These are phyloP conservation scores for Arthrobotrys entomopaga DNA, from an alignment of 2,329 filamentous ascomycete species.

Conservation along the genomic window DNA sequence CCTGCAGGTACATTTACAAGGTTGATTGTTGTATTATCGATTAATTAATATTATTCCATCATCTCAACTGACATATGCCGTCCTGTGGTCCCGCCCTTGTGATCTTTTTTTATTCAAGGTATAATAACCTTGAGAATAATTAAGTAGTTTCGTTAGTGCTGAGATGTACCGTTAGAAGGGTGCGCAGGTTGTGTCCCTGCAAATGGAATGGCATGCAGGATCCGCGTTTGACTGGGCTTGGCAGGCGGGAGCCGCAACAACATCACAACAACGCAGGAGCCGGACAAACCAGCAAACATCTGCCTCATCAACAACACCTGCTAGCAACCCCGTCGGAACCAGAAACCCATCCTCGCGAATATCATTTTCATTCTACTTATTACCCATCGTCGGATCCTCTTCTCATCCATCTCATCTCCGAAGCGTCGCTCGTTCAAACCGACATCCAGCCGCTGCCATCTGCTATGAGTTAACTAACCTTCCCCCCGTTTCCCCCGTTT, in stretches of 20 bases:
- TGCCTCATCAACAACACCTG: conserved; percentile 51
- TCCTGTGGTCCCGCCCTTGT: conserved; percentile 33
- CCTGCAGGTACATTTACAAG: conserved; percentile 4
- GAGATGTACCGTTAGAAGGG: conserved; percentile 9
- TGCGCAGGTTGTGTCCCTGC: conserved; percentile 33
- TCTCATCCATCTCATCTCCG: conserved; percentile 13
- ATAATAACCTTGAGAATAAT: too few relatives aligned
- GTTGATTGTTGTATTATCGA: not conserved
- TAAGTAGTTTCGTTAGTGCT: too few relatives aligned
- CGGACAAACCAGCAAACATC: conserved; percentile 51
- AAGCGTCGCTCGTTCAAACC: conserved; percentile 40
- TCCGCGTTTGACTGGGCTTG: conserved; percentile 50
- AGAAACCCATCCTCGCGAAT: conserved; percentile 38
- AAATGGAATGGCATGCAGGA: conserved; percentile 6
- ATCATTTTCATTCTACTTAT: too few relatives aligned
- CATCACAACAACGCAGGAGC: conserved; percentile 41
- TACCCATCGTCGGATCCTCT: not conserved
- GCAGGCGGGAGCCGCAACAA: conserved; percentile 16
- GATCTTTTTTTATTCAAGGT: too few relatives aligned
- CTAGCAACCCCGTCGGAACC: conserved; percentile 21
- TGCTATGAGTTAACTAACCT: conserved; percentile 51
- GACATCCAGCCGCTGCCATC: conserved; percentile 9
- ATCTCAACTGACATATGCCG: conserved; percentile 31
- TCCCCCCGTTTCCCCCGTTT: conserved; percentile 10
- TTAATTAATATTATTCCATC: too few relatives aligned